Evolutionary conservation across 2,329 filamentous ascomycete genomes (phyloP).

Genomic region (Cladosporium sp.): DNA sequence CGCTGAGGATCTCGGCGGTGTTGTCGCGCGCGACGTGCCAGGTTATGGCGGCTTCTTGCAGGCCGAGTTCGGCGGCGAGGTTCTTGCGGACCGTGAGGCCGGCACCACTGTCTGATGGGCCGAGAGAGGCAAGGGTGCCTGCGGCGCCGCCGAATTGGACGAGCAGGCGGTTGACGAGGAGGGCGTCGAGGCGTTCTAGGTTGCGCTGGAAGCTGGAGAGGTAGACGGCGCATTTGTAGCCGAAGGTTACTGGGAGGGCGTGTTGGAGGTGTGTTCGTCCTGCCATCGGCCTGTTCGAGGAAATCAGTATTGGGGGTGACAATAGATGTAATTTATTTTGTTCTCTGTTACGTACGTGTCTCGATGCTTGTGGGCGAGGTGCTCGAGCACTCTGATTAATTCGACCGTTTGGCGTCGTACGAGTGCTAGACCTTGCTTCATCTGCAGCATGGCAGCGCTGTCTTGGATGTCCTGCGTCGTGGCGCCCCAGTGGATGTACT

Average conservation of each 20-base stretch:
- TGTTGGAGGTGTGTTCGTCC: slow-evolving; percentile 38
- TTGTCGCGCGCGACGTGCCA: slow-evolving; percentile 39
- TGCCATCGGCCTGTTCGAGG: slow-evolving; percentile 30
- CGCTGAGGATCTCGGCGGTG: slow-evolving; percentile 33
- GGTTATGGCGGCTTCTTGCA: slow-evolving; percentile 33
- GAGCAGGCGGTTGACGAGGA: slow-evolving; percentile 32
- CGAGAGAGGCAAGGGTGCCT: slow-evolving; percentile 35
- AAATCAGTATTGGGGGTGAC: neutral
- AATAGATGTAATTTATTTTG: neutral
- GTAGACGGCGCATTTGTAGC: slow-evolving; percentile 38
- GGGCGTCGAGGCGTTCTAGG: slow-evolving; percentile 30
- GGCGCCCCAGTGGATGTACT: slow-evolving; percentile 38
- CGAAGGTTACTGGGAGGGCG: slow-evolving; percentile 38
- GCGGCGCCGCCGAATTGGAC: slow-evolving; percentile 39
- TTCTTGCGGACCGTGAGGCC: slow-evolving; percentile 29
- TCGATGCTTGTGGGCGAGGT: neutral
- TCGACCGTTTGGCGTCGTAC: slow-evolving; percentile 25
- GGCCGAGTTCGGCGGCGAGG: slow-evolving; percentile 31
- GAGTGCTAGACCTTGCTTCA: slow-evolving; percentile 29
- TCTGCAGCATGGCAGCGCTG: slow-evolving; percentile 34
- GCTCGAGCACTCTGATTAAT: slow-evolving; percentile 19
- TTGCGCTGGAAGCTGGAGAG: slow-evolving; percentile 36
- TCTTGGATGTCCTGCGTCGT: slow-evolving; percentile 39
- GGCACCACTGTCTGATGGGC: slow-evolving; percentile 3
- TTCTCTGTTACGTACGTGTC: neutral